Base-by-base conservation (phyloP, 805 yeast species). In the Ascoidea tarda region DNA sequence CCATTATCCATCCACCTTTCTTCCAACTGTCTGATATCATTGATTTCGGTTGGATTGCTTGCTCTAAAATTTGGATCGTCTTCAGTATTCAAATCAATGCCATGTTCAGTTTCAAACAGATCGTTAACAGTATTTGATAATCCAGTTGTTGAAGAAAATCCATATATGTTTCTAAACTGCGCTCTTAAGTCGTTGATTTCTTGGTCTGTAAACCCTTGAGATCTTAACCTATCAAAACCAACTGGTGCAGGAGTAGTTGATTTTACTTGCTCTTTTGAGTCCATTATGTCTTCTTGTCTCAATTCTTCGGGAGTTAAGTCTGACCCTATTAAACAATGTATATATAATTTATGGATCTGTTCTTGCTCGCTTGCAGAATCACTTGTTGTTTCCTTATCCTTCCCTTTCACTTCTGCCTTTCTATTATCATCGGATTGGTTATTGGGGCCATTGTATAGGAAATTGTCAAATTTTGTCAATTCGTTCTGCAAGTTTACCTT, bases 1-100 rank as follows among this genome's bases (percentile, higher is more conserved):
- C 88, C 84, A 49, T 83, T 79, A 58, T 88, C 93, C 55, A 88
- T 84, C 96, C 96, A 89, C 53, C 87, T 73, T 58, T 88, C 96
- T 62, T 88, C 96, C 54, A 87, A 64, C 57, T 82, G 82, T 50
- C 87, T 64, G 1, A 82, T 65, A 53, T 75, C 86, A 21, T 73
- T 76, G 50, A 67, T 74, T 45, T 72, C 72, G 32, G 61, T 60
- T 6, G 57, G 51, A 12, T 8, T 10, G 14, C 44, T 14, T 10
- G 8, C 14, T 10, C 14, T 10, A 38, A 8, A 8, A 38, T 72
- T 74, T 42, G 59, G 59, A 12, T 70, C 70, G 28, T 45, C n/a
- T 44, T n/a, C 12, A 50, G 63, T 67, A 31, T 57, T 58, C 12
- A 46, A 47, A 4, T 50, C 51, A 16, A 53, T 49, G 33, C 54